phyloP scores from a whole-genome alignment of 192 early-diverging fungal species.

The Entomortierella beljakovae region DNA sequence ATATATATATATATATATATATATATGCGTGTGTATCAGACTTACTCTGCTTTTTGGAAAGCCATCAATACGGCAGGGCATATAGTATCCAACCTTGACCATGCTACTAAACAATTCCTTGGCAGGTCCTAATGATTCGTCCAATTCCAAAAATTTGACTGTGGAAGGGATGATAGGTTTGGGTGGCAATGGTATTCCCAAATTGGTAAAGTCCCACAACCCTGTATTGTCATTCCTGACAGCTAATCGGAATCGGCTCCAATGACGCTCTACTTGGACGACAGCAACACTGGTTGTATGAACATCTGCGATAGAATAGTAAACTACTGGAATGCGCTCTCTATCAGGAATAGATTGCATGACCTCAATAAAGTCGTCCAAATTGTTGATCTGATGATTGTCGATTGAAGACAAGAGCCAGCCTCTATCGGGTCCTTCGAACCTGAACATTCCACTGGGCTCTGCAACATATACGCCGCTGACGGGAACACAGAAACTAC shows the following conservation, averaged over 20 bases:
- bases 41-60: constrained; percentile 73
- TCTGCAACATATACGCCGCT: constrained; percentile 84
- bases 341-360: constrained; percentile 80
- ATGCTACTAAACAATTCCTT: constrained; percentile 74
- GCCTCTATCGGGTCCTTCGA: constrained; percentile 77
- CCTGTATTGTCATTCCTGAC: constrained; percentile 80
- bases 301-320: constrained; percentile 80
- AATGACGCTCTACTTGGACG: constrained; percentile 79
- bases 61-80: constrained; percentile 81
- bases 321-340: constrained; percentile 81
- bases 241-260: constrained; percentile 77
- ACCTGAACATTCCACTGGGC: constrained; percentile 71
- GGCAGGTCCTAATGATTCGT: constrained; percentile 72
- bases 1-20: too few relatives aligned
- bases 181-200: constrained; percentile 71
- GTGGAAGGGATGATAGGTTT: constrained; percentile 67
- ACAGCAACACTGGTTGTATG: constrained; percentile 79
- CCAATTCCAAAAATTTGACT: constrained; percentile 73
- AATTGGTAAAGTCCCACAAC: constrained; percentile 78
- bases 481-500: constrained; percentile 74
- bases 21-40: too few relatives aligned
- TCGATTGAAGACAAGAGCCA: constrained; percentile 85
- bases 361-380: constrained; percentile 83
- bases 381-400: constrained; percentile 73
- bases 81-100: constrained; percentile 77